These are phyloP conservation scores for Trametes versicolor DNA, from an alignment of 1,284 basidiomycete genomes.

Conservation along the genomic window DNA sequence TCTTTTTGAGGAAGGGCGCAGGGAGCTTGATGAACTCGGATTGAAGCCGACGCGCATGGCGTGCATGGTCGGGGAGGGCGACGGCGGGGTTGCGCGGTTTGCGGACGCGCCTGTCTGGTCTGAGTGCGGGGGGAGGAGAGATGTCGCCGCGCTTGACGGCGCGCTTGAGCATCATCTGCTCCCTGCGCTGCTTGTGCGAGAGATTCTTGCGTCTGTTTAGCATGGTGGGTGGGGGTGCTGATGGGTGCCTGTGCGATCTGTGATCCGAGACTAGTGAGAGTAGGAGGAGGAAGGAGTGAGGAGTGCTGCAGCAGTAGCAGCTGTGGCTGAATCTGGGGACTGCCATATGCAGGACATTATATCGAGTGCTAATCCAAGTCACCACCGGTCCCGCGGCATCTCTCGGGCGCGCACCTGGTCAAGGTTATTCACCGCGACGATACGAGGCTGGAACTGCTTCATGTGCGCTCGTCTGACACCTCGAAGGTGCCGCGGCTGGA, in stretches of 20 bases:
- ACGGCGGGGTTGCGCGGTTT: slow-evolving; percentile 28
- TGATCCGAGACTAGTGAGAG: background rate
- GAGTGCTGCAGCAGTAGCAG: background rate
- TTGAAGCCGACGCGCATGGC: slow-evolving; percentile 63
- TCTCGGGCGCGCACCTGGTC: background rate
- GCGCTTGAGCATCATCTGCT: slow-evolving; percentile 77
- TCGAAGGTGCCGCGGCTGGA: background rate
- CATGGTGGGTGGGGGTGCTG: slow-evolving; percentile 7
- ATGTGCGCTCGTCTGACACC: background rate
- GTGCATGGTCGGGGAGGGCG: slow-evolving; percentile 34
- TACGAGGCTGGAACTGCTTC: too few species aligned
- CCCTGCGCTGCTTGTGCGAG: slow-evolving; percentile 78
- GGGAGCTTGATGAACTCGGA: slow-evolving; percentile 79
- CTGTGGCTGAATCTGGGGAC: background rate
- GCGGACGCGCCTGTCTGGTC: slow-evolving; percentile 38
- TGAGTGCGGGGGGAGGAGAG: slow-evolving; percentile 51
- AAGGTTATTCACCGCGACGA: background rate
- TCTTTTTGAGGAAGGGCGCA: slow-evolving; percentile 68
- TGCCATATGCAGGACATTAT: slow-evolving; percentile 7
- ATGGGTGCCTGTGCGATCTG: background rate
- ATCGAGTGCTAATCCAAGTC: background rate
- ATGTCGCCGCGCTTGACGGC: slow-evolving; percentile 84
- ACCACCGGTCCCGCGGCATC: background rate
- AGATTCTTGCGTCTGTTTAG: slow-evolving; percentile 67
- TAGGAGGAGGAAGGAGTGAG: background rate